These are phyloP conservation scores for Teratosphaeria destructans DNA, from an alignment of 2,329 filamentous ascomycete genomes.

Conservation along the genomic window DNA sequence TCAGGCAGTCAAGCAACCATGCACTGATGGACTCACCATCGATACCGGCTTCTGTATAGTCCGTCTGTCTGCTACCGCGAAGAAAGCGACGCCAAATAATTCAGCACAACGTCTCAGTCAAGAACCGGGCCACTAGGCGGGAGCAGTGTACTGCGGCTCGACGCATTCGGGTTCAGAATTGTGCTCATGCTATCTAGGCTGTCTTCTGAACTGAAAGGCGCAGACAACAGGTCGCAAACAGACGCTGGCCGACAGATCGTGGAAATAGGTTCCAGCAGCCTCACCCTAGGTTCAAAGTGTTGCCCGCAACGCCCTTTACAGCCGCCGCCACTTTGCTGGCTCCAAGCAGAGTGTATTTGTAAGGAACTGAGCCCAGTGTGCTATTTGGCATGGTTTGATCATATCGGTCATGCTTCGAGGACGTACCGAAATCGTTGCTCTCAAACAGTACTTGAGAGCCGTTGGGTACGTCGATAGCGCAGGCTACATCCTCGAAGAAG, in stretches of 20 bases:
- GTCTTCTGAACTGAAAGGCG: not conserved
- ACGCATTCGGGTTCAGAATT: too few species aligned
- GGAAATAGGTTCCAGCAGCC: not conserved
- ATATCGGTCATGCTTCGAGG: not conserved
- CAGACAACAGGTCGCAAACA: not conserved
- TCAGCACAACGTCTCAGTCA: too few species aligned
- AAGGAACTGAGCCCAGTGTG: not conserved
- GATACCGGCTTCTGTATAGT: too few species aligned
- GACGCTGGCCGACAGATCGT: not conserved
- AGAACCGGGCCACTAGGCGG: too few species aligned
- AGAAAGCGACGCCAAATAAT: too few species aligned
- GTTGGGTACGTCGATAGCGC: not conserved
- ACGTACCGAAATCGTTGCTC: not conserved
- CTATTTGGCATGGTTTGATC: not conserved
- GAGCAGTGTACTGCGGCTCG: too few species aligned
- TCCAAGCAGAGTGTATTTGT: not conserved
- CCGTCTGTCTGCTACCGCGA: too few species aligned
- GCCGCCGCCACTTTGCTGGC: not conserved
- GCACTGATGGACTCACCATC: too few species aligned
- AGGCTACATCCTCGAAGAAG: not conserved
- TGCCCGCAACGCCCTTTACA: not conserved
- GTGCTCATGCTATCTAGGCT: too few species aligned
- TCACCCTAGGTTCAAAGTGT: not conserved
- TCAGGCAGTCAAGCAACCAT: too few species aligned
- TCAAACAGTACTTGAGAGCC: not conserved